These are phyloP conservation scores for Helotiales sp. DNA, from an alignment of 2,329 filamentous ascomycete species.

Conservation along the genomic window DNA sequence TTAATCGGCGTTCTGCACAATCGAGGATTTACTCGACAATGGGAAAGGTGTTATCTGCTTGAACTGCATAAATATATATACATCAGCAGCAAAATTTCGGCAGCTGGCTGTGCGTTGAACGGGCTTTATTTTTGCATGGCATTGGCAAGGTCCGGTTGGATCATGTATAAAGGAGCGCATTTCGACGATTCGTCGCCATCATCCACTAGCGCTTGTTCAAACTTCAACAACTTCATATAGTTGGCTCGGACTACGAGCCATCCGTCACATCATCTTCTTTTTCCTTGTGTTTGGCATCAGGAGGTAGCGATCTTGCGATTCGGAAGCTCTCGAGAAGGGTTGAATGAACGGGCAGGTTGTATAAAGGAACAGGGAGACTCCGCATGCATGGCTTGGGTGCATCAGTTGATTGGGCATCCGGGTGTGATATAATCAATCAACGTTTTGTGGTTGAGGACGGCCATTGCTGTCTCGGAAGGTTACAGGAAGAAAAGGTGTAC, in stretches of 20 bases:
- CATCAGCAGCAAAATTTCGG: conserved; percentile 14
- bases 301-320: neutral
- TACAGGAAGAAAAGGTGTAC: neutral
- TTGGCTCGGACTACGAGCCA: neutral
- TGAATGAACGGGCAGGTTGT: neutral
- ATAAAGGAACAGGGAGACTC: neutral
- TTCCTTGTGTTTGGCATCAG: conserved; percentile 15
- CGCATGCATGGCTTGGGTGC: conserved; percentile 16
- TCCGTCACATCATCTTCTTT: conserved; percentile 6
- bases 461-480: neutral
- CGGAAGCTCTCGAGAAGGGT: neutral
- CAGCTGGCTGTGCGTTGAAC: conserved; percentile 29
- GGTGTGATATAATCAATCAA: conserved; percentile 22
- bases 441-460: neutral
- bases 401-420: conserved; percentile 16
- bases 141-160: conserved; percentile 15
- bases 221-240: neutral
- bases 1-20: conserved; percentile 31
- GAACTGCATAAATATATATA: conserved; percentile 25
- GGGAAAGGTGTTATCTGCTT: conserved; percentile 34
- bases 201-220: conserved; percentile 2
- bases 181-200: conserved; percentile 3
- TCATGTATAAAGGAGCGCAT: conserved; percentile 17
- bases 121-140: conserved; percentile 19
- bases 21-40: conserved; percentile 21